Base-by-base conservation (phyloP, 305 asterid species). In the Plantago lanceolata region DNA sequence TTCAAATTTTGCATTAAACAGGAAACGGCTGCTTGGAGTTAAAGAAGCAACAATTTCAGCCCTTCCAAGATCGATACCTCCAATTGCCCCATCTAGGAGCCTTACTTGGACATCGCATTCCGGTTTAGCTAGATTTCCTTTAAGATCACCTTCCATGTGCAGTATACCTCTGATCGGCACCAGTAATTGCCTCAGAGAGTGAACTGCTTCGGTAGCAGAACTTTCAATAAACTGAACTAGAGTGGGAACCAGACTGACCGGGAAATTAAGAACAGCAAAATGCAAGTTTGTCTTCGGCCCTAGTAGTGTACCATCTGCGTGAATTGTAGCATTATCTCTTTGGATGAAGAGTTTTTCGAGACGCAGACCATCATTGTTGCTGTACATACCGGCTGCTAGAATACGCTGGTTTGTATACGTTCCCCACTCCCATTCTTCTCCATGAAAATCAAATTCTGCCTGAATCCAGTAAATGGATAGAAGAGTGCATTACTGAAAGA, bases 391-490 rank as follows among this genome's bases (percentile, higher is more conserved):
- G 71, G 93, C 97, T 70, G 99, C 99, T 73, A 88, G 78, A 71
- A 94, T 89, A n/a, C 93, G 97, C 76, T 90, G 99, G 72, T 94
- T 90, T 77, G 82, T 86, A 75, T 94, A 94, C 48, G 88, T 74
- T 68, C 99, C 99, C 99, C 97, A 94, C 76, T 94, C 99, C 99
- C 99, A 94, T 72, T 94, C 99, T 67, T 94, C 99, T 72, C 99
- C 99, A 73, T 86, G 89, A 68, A 94, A 90, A 76, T 94, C 99
- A 67, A 94, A 90, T 55, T 94, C 99, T 49, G 95, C 99, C 99
- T 90, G 71, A 61, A 68, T 73, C 59, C 55, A 48, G 54, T 35
- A 66, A 26, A 62, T 52, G 70, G 55, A 54, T 64, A 62, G 44
- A 65, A 68, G 52, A 55, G 59, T 55, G 58, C 58, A 53, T 53